phyloP scores from a whole-genome alignment of 371 early-diverging fungal species.

The Basidiobolus meristosporus region DNA sequence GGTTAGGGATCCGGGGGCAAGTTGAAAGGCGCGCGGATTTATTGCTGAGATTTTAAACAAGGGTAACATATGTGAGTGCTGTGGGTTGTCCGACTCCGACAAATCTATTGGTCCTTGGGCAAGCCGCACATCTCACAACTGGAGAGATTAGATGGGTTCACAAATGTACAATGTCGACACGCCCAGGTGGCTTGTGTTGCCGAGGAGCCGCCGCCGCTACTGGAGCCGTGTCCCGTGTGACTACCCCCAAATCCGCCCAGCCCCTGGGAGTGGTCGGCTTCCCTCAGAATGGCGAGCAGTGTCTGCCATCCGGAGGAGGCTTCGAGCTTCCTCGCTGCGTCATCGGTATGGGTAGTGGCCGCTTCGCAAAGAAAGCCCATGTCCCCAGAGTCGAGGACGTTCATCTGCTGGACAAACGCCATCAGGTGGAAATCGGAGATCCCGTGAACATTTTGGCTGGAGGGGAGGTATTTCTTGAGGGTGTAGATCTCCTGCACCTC shows the following conservation, averaged over 20 bases:
- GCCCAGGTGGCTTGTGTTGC: slow-evolving; percentile 21
- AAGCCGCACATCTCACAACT: slow-evolving; percentile 91
- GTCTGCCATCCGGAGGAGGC: slow-evolving; percentile 61
- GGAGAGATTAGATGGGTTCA: slow-evolving; percentile 37
- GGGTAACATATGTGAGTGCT: too few relatives aligned
- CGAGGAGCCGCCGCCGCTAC: slow-evolving; percentile 5
- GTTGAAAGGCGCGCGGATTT: too few relatives aligned
- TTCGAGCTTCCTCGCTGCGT: slow-evolving; percentile 17
- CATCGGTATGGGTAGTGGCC: slow-evolving; percentile 19
- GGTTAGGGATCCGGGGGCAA: too few relatives aligned
- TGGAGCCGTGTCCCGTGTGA: slow-evolving; percentile 5
- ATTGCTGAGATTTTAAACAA: too few relatives aligned
- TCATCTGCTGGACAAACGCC: slow-evolving; percentile 31
- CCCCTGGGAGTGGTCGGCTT: slow-evolving; percentile 15
- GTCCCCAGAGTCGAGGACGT: slow-evolving; percentile 18
- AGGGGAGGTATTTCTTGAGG: slow-evolving; percentile 1
- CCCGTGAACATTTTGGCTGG: slow-evolving; percentile 12
- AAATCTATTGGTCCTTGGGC: slow-evolving; percentile 18
- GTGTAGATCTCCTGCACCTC: slow-evolving; percentile 1
- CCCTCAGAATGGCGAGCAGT: slow-evolving; percentile 36
- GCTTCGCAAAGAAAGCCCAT: slow-evolving; percentile 26
- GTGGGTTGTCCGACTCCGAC: too few relatives aligned
- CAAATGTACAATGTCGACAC: slow-evolving; percentile 88
- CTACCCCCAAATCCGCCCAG: slow-evolving; percentile 3
- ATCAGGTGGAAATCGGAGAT: slow-evolving; percentile 75